Conservation (phyloP, 257 asterid genomes). For the Fraxinus anomala region DNA sequence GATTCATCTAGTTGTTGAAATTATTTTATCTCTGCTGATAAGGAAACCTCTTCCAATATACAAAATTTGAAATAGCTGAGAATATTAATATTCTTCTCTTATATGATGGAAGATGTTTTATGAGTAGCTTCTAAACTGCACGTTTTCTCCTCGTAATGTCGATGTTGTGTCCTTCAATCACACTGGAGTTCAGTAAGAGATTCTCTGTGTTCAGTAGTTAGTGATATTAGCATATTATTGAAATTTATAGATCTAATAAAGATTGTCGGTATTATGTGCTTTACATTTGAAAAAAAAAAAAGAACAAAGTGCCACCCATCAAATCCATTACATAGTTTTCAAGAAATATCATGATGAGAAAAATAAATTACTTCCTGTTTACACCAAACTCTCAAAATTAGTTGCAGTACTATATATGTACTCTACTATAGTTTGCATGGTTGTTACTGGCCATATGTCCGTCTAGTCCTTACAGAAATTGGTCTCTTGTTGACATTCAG, state of each 20-base stretch:
- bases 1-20: neutral
- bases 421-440: neutral
- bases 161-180: neutral
- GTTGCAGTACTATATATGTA: neutral
- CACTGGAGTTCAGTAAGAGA: neutral
- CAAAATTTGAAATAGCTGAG: neutral
- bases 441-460: slow-evolving; percentile 33
- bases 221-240: neutral
- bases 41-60: neutral
- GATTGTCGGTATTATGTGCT: neutral
- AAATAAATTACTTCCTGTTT: neutral
- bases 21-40: neutral
- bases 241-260: neutral
- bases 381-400: neutral
- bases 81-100: neutral
- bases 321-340: neutral
- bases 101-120: neutral
- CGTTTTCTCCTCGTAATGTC: neutral
- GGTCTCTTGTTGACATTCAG: slow-evolving; percentile 46
- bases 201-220: neutral
- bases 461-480: slow-evolving; percentile 52
- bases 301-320: neutral
- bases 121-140: neutral
- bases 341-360: neutral
- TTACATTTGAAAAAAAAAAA: neutral